Evolutionary conservation across 495 filamentous ascomycete genomes (phyloP).

Genomic region (Echria macrotheca): DNA sequence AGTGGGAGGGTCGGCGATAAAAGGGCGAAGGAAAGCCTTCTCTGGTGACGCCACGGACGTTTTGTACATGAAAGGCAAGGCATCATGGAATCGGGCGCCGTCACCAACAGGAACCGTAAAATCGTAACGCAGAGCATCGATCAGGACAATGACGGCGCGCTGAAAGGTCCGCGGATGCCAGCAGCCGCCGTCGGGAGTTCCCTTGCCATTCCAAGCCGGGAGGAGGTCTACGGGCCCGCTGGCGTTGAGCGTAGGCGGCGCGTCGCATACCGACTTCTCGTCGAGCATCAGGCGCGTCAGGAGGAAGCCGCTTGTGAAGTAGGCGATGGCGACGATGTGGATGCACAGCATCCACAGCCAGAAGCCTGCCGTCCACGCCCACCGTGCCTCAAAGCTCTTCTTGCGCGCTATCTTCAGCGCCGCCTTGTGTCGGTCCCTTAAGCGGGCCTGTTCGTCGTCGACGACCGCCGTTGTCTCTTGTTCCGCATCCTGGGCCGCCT

Average conservation of each 20-base stretch:
- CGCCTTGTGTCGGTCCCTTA: conserved; percentile 31
- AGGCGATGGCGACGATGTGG: conserved; percentile 75
- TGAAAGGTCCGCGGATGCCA: conserved; percentile 94
- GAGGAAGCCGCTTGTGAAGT: conserved; percentile 96
- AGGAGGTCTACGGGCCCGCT: conserved; percentile 21
- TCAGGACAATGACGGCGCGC: conserved; percentile 83
- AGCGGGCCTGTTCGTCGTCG: conserved; percentile 10
- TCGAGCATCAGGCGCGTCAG: conserved; percentile 87
- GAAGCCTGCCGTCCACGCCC: conserved; percentile 45
- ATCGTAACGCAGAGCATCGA: conserved; percentile 94
- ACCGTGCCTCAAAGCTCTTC: conserved; percentile 35
- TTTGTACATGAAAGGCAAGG: conserved; percentile 79
- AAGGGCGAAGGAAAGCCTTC: conserved; percentile 85
- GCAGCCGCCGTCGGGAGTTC: conserved; percentile 63
- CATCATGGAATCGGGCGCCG: conserved; percentile 68
- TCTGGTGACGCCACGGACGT: conserved; percentile 64
- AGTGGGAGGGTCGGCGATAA: conserved; percentile 96
- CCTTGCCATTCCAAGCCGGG: conserved; percentile 35
- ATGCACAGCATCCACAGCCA: conserved; percentile 57
- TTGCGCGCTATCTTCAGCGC: conserved; percentile 38
- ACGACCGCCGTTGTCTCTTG: background rate
- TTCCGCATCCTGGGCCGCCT: conserved; percentile 30
- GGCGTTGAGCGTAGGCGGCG: conserved; percentile 56
- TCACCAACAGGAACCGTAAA: conserved; percentile 80
- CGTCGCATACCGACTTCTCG: conserved; percentile 74